phyloP scores from a whole-genome alignment of 352 stramenopile genomes.

The Pythium aquatile region DNA sequence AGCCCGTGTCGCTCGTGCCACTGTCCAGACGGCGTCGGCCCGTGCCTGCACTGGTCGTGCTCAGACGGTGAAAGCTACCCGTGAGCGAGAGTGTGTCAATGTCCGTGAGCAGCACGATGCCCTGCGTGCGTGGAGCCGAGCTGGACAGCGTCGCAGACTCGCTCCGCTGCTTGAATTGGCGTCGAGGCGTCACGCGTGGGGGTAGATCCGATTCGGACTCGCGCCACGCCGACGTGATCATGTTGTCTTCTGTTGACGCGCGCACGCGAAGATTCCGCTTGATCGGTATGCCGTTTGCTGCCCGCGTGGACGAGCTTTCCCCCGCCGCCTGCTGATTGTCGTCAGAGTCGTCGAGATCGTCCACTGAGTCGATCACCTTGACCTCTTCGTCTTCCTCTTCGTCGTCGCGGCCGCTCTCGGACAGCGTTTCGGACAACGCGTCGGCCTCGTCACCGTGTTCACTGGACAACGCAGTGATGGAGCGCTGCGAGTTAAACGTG shows the following conservation, averaged over 20 bases:
- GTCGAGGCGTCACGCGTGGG: conserved; percentile 7
- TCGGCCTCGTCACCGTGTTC: conserved; percentile 22
- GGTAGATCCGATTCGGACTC: conserved; percentile 20
- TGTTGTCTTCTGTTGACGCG: conserved; percentile 25
- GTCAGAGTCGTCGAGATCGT: conserved; percentile 14
- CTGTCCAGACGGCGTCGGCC: conserved; percentile 17
- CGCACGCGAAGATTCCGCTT: conserved; percentile 20
- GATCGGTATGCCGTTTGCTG: neutral
- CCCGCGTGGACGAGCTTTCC: neutral
- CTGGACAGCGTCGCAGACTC: conserved; percentile 29
- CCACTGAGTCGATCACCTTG: conserved; percentile 12
- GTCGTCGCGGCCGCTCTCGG: conserved; percentile 4
- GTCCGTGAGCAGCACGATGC: conserved; percentile 64
- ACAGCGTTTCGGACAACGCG: conserved; percentile 18
- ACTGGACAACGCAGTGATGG: conserved; percentile 20
- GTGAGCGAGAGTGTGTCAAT: conserved; percentile 61
- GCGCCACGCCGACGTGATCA: conserved; percentile 22
- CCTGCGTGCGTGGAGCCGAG: conserved; percentile 11
- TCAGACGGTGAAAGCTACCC: conserved; percentile 46
- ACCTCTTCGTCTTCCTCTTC: conserved; percentile 11
- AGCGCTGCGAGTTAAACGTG: conserved; percentile 26
- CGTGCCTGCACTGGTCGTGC: conserved; percentile 16
- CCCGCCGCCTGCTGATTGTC: neutral
- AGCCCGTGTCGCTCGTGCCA: conserved; percentile 24
- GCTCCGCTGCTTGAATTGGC: conserved; percentile 38